Percentiles rank a stretch among this genome's conserved stretches.
Evolutionary conservation across 75 land plant species (phyloP).

Genomic region (Pinus tabuliformis): DNA sequence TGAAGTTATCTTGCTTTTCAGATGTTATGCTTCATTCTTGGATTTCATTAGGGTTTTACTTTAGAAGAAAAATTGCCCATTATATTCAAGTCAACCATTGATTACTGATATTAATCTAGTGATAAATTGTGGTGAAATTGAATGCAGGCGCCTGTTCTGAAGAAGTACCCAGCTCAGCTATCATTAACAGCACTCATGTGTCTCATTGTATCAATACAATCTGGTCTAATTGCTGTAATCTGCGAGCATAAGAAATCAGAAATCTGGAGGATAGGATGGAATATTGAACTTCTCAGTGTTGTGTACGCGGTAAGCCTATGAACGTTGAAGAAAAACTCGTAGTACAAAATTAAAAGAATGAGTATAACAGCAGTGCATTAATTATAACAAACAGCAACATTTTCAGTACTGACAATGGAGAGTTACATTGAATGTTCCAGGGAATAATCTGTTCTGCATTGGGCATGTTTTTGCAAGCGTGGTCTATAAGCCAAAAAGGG

Average conservation of each 20-base stretch:
- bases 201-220: constrained; percentile 42
- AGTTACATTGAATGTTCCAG: not conserved
- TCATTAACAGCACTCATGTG: constrained; percentile 57
- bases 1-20: no score
- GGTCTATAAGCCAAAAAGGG: not conserved
- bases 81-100: no score
- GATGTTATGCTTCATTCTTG: no score
- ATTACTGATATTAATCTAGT: no score
- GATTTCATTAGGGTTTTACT: no score
- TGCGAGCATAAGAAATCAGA: constrained; percentile 19
- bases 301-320: constrained; percentile 26
- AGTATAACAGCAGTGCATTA: no score
- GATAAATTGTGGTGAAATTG: not conserved
- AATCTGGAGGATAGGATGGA: constrained; percentile 40
- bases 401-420: no score
- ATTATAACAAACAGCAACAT: no score
- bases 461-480: not conserved
- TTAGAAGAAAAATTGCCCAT: no score
- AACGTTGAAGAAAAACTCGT: no score
- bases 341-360: no score
- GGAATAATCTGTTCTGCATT: constrained; percentile 5
- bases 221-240: constrained; percentile 34
- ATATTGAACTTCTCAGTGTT: constrained; percentile 41
- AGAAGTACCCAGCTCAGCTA: constrained; percentile 48
- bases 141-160: constrained; percentile 38